Base-by-base conservation (phyloP, 441 rosid genomes). In the Eruca vesicaria region DNA sequence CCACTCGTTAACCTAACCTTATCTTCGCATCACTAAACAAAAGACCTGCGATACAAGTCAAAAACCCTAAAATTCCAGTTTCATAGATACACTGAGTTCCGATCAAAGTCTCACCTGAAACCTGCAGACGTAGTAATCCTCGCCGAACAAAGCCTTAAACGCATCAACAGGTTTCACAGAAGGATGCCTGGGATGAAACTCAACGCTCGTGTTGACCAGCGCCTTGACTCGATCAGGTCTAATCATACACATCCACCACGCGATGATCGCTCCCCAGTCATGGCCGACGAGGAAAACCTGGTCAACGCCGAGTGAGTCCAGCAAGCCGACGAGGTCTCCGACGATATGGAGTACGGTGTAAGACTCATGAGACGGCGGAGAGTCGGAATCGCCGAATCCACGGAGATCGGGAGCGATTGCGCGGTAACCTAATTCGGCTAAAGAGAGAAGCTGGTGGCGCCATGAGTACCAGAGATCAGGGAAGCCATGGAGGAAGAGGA, bases 381-480 rank as follows among this genome's bases (percentile, higher is more conserved):
- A 83, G 52, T 89, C 91, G 36, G 86, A 82, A 67, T 87, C 94
- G 6, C 91, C 91, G 70, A 65, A 89, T 1, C 91, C 94, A 35
- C 94, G 90, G 60, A 89, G 94, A 77, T 89, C 90, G 1, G 94
- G 94, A 60, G 94, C 94, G 45, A 89, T 77, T 68, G 86, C 82
- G 1, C 88, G 82, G 82, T 86, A 89, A 19, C 94, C 90, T 33
- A 81, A 82, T 23, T 84, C 60, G 2, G 94, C 78, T 52, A 89
- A 85, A 7, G 85, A 80, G 38, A 84, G 82, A 23, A 87, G 86
- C 84, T 89, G 93, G 85, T 74, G 88, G 10, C 91, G 85, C 91
- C 94, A 89, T 0, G 91, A 74, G 74, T 88, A 88, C 94, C 94
- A 89, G 69, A 89, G 90, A 69, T 86, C 88, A 3, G 90, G 91